Evolutionary conservation across 331 rosid genomes (phyloP).

Genomic region (Cydonia oblonga): DNA sequence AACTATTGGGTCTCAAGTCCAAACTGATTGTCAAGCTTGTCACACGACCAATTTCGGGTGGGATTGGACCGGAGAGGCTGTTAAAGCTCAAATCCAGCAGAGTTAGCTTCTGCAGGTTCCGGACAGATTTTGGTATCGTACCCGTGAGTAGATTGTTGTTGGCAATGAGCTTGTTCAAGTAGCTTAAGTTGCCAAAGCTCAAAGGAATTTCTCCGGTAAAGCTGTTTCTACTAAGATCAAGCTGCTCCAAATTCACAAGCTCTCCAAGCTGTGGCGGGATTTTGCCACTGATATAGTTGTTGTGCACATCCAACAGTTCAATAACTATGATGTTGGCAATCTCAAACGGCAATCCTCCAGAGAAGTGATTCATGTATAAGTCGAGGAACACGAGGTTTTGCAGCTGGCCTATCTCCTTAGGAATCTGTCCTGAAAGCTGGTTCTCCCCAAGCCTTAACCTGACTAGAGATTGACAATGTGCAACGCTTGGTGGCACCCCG

Average conservation of each 20-base stretch:
- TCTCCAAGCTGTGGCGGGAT: slow-evolving; percentile 59
- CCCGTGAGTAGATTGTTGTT: slow-evolving; percentile 64
- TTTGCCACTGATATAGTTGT: slow-evolving; percentile 56
- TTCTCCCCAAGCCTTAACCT: slow-evolving; percentile 83
- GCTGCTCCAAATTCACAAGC: slow-evolving; percentile 75
- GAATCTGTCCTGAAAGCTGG: slow-evolving; percentile 75
- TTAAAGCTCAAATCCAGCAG: slow-evolving; percentile 78
- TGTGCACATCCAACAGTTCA: slow-evolving; percentile 76
- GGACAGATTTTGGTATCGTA: slow-evolving; percentile 55
- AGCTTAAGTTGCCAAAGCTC: slow-evolving; percentile 83
- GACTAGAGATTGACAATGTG: slow-evolving; percentile 65
- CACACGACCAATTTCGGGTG: slow-evolving; percentile 57
- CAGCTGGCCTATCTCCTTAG: slow-evolving; percentile 64
- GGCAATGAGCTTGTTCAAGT: slow-evolving; percentile 78
- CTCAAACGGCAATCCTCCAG: slow-evolving; percentile 63
- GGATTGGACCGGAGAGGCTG: slow-evolving; percentile 61
- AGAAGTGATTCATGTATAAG: slow-evolving; percentile 74
- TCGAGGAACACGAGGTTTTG: slow-evolving; percentile 82
- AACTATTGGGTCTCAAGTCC: slow-evolving; percentile 66
- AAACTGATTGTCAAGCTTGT: slow-evolving; percentile 80
- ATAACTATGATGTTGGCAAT: slow-evolving; percentile 75
- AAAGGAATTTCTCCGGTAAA: slow-evolving; percentile 58
- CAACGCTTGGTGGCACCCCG: slow-evolving; percentile 45
- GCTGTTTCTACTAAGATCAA: slow-evolving; percentile 76
- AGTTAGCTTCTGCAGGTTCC: slow-evolving; percentile 65